Conservation (phyloP, 2,329 filamentous ascomycete genomes). For the Macrophomina tecta region DNA sequence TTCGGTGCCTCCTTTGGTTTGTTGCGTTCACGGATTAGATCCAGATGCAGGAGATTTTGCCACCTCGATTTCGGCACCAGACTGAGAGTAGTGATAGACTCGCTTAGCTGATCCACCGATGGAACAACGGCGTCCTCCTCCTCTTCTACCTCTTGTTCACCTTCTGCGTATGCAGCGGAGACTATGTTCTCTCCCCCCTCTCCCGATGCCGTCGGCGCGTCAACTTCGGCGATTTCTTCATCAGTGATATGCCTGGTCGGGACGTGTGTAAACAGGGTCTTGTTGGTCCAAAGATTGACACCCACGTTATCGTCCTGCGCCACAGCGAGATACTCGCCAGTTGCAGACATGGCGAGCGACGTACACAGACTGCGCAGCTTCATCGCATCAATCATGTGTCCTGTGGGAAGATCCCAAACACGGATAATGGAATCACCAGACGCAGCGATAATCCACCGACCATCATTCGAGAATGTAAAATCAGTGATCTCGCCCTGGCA, state of each 20-base stretch:
- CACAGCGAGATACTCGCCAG: slow-evolving; percentile 93
- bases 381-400: slow-evolving; percentile 93
- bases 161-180: slow-evolving; percentile 73
- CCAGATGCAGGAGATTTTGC: slow-evolving; percentile 92
- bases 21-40: slow-evolving; percentile 88
- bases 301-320: slow-evolving; percentile 82
- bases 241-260: slow-evolving; percentile 85
- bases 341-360: slow-evolving; percentile 83
- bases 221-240: slow-evolving; percentile 69
- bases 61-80: slow-evolving; percentile 88
- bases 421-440: slow-evolving; percentile 80
- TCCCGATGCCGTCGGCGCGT: slow-evolving; percentile 77
- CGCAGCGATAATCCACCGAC: slow-evolving; percentile 89
- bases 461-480: slow-evolving; percentile 81
- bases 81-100: slow-evolving; percentile 85
- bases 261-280: slow-evolving; percentile 85
- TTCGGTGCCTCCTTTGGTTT: slow-evolving; percentile 93
- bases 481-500: slow-evolving; percentile 51
- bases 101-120: slow-evolving; percentile 75
- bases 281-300: slow-evolving; percentile 96
- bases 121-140: slow-evolving; percentile 54
- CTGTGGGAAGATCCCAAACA: slow-evolving; percentile 94
- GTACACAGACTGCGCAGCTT: slow-evolving; percentile 79
- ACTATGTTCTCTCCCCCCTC: slow-evolving; percentile 79
- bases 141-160: slow-evolving; percentile 54